Percentiles rank a stretch among this genome's conserved stretches.
These are phyloP conservation scores for Trifolium pratense DNA, from an alignment of 306 rosid genomes.

Conservation along the genomic window DNA sequence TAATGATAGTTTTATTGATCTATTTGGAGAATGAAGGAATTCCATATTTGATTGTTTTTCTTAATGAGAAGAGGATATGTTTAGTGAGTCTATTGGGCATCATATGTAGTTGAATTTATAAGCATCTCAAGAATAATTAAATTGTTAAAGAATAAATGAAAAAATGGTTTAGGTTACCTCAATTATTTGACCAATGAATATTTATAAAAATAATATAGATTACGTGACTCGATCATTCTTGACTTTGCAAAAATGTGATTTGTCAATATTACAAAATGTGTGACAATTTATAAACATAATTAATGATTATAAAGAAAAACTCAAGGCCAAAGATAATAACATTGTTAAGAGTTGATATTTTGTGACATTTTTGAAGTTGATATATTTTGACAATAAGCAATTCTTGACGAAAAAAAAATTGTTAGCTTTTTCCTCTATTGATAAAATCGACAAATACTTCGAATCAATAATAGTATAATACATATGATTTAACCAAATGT, in stretches of 20 bases:
- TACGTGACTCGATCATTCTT: neutral
- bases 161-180: neutral
- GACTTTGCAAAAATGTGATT: constrained; percentile 9
- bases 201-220: neutral
- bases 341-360: too few relatives aligned
- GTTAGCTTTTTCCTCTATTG: too few relatives aligned
- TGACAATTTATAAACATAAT: neutral
- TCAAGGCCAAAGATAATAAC: too few relatives aligned
- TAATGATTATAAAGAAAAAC: too few relatives aligned
- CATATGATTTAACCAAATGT: too few relatives aligned
- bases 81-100: constrained; percentile 14
- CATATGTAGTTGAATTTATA: constrained; percentile 32
- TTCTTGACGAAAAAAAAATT: too few relatives aligned
- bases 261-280: neutral
- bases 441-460: too few relatives aligned
- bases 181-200: neutral
- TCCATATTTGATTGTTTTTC: constrained; percentile 24
- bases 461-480: too few relatives aligned
- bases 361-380: too few relatives aligned
- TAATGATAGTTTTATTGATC: neutral
- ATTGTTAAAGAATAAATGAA: neutral
- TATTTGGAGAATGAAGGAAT: neutral
- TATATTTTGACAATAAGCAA: too few relatives aligned
- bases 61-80: neutral
- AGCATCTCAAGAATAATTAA: neutral